A percentile compares a stretch with the other conserved stretches of the same genome.
phyloP scores from a whole-genome alignment of 1,139 yeast species.

The Pichia sp. region DNA sequence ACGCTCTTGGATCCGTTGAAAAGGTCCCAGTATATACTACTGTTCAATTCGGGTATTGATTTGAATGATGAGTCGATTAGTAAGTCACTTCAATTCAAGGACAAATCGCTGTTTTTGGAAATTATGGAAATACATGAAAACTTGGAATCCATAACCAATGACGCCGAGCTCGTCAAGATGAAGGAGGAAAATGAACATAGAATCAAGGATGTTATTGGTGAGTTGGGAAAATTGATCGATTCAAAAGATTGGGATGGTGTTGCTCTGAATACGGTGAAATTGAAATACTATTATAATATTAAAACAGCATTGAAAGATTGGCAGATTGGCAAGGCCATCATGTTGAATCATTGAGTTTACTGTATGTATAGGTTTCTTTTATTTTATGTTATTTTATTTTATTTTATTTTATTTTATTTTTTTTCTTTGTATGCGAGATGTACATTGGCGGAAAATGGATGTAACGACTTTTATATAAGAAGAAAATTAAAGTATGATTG shows the following conservation, averaged over 20 bases:
- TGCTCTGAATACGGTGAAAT: constrained; percentile 57
- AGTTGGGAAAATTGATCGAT: constrained; percentile 34
- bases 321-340: constrained; percentile 66
- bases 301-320: constrained; percentile 69
- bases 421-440: not conserved
- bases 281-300: constrained; percentile 83
- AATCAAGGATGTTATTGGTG: constrained; percentile 37
- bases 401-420: not conserved
- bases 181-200: constrained; percentile 50
- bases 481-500: too few species aligned
- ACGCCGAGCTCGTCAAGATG: constrained; percentile 50
- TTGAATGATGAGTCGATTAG: constrained; percentile 33
- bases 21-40: constrained; percentile 56
- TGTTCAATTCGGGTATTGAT: constrained; percentile 37
- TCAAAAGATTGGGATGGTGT: constrained; percentile 47
- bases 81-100: constrained; percentile 31
- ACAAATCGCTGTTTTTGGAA: constrained; percentile 38
- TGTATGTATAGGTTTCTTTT: too few species aligned
- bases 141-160: constrained; percentile 43
- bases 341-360: constrained; percentile 45
- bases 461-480: not conserved
- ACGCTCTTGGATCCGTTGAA: constrained; percentile 63
- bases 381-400: not conserved
- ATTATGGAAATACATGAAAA: constrained; percentile 61
- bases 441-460: not conserved